Conservation (phyloP, 768 basidiomycete genomes). For the Podaxis sp. region DNA sequence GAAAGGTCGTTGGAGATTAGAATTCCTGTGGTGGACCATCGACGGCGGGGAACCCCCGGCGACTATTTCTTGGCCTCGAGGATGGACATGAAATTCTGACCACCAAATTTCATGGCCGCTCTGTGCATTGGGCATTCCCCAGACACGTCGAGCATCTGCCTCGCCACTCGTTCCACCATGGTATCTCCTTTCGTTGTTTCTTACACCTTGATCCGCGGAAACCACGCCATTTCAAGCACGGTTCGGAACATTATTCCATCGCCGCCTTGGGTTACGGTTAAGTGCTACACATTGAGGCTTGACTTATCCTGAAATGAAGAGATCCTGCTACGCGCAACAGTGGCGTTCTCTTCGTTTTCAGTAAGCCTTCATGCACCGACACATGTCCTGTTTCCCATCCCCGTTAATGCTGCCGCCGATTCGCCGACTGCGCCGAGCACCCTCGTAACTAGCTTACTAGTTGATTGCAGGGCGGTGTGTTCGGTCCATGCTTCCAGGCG, state of each 20-base stretch:
- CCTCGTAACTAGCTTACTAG: not conserved
- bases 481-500: not conserved
- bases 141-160: not conserved
- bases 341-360: not conserved
- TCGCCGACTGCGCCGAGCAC: not conserved
- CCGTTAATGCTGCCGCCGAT: not conserved
- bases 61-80: not conserved
- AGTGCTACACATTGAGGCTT: not conserved
- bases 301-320: not conserved
- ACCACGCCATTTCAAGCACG: not conserved
- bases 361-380: not conserved
- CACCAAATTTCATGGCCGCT: not conserved
- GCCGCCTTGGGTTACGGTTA: not conserved
- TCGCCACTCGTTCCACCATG: not conserved
- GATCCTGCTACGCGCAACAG: not conserved
- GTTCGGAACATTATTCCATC: not conserved
- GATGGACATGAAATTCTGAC: not conserved
- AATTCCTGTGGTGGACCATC: not conserved
- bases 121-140: not conserved
- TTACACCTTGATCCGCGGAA: not conserved
- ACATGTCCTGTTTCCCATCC: not conserved
- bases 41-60: not conserved
- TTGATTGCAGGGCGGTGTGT: not conserved
- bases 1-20: not conserved
- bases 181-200: not conserved